Evolutionary conservation across 192 early-diverging fungal species (phyloP), one percentile per base, ranked within the genome.

Genomic region (Coemansia sp.): DNA sequence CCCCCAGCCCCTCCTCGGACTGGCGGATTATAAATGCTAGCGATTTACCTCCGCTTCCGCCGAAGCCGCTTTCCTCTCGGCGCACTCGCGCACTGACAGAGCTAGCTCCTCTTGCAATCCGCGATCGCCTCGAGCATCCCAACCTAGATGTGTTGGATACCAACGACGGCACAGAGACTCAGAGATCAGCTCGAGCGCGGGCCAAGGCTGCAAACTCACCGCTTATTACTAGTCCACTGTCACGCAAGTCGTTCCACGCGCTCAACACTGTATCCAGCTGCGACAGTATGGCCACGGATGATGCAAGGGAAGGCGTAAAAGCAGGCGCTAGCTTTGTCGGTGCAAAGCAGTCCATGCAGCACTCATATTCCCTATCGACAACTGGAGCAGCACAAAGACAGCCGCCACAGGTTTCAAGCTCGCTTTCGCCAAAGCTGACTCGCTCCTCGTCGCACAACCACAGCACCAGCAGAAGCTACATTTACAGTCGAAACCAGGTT

Each of bases 61-160:
- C 69, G 36, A 71, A 65, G 62, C 66, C 65, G 10, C 35, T 69
- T 32, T 62, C 71, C 11, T 53, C 78, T 13, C 61, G 78, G 49
- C 59, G 78, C 48, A 72, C 46, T 32, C 73, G 78, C 32, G 78
- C 78, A 25, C 55, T 71, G 62, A 71, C 77, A 9, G 77, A 80
- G 54, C 50, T 74, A 13, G 55, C 73, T 6, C 72, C 77, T 32
- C 58, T 75, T 20, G 63, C 71, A 15, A 66, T 74, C 29, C 59
- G 67, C 46, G 52, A 58, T 4, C 61, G 63, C 32, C 43, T 68
- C 22, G 66, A 69, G 33, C 25, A 59, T 7, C 41, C 63, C 0
- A 58, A 65, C 20, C 8, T 29, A 14, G 69, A 57, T 4, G 22
- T 45, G 10, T 9, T 61, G 11, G 63, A 69, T 3, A 33, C 40